phyloP scores from a whole-genome alignment of 1,284 basidiomycete genomes.

The Meira miltonrushii region DNA sequence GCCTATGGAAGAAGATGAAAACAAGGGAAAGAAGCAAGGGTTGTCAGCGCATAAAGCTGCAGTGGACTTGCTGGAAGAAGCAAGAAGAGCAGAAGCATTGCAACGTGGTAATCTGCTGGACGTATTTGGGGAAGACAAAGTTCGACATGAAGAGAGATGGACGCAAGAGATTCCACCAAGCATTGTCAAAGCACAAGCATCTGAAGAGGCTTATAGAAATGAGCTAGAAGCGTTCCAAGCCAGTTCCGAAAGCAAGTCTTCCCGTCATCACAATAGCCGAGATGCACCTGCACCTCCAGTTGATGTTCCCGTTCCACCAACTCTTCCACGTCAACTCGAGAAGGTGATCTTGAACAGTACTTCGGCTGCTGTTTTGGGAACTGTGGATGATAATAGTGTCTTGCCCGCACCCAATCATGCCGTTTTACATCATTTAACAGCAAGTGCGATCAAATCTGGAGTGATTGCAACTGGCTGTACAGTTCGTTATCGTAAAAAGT shows the following conservation, averaged over 20 bases:
- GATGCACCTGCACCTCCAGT: neutral
- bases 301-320: constrained; percentile 56
- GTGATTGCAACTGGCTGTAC: constrained; percentile 90
- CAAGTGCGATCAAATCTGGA: constrained; percentile 89
- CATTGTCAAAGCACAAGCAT: constrained; percentile 47
- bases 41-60: constrained; percentile 18
- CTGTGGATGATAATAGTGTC: constrained; percentile 82
- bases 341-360: constrained; percentile 78
- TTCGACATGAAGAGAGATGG: constrained; percentile 44
- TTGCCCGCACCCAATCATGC: constrained; percentile 90
- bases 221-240: constrained; percentile 18
- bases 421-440: constrained; percentile 89
- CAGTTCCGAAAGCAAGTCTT: constrained; percentile 12
- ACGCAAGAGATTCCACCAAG: constrained; percentile 52
- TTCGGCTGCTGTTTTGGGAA: constrained; percentile 31
- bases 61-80: constrained; percentile 34
- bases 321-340: constrained; percentile 82
- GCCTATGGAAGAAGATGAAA: constrained; percentile 14
- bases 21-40: constrained; percentile 1
- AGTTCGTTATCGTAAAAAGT: constrained; percentile 77
- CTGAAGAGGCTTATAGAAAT: constrained; percentile 44
- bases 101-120: constrained; percentile 37
- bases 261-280: constrained; percentile 13
- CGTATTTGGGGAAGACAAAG: constrained; percentile 37
- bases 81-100: constrained; percentile 27